Conservation (phyloP, 768 basidiomycete species). For the Clitopilus hobsonii region DNA sequence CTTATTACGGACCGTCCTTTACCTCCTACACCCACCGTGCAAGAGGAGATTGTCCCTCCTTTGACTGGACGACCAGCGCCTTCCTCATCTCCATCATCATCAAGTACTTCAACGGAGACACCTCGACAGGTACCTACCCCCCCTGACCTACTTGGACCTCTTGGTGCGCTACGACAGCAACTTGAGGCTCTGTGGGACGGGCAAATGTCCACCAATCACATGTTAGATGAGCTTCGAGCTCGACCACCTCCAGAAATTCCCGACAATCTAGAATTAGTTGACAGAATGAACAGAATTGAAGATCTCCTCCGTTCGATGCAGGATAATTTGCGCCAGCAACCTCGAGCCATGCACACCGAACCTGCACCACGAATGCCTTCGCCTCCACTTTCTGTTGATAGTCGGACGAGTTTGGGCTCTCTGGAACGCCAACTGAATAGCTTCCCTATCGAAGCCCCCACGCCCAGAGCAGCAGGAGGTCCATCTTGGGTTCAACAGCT, state of each 20-base stretch:
- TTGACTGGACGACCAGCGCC: conserved; percentile 24
- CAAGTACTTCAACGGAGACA: conserved; percentile 31
- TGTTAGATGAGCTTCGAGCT: conserved; percentile 59
- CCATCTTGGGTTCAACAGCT: conserved; percentile 38
- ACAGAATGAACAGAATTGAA: conserved; percentile 42
- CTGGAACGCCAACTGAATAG: neutral
- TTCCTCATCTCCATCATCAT: conserved; percentile 29
- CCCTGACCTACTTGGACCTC: conserved; percentile 44
- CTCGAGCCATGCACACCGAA: neutral
- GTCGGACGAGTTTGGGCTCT: neutral
- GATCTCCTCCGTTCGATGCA: conserved; percentile 28
- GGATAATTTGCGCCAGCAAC: neutral
- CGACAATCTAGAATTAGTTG: conserved; percentile 35
- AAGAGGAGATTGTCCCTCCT: conserved; percentile 18
- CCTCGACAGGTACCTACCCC: conserved; percentile 23
- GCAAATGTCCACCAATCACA: conserved; percentile 54
- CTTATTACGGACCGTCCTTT: neutral
- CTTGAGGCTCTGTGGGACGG: conserved; percentile 56
- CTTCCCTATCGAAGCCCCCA: neutral
- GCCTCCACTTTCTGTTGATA: neutral
- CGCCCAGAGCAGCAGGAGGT: neutral
- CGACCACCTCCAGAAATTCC: conserved; percentile 31
- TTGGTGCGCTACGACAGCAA: conserved; percentile 57
- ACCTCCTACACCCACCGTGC: neutral
- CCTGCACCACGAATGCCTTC: neutral